Evolutionary conservation across 768 basidiomycete species (phyloP).

Genomic region (Xerocomus potaroensis): DNA sequence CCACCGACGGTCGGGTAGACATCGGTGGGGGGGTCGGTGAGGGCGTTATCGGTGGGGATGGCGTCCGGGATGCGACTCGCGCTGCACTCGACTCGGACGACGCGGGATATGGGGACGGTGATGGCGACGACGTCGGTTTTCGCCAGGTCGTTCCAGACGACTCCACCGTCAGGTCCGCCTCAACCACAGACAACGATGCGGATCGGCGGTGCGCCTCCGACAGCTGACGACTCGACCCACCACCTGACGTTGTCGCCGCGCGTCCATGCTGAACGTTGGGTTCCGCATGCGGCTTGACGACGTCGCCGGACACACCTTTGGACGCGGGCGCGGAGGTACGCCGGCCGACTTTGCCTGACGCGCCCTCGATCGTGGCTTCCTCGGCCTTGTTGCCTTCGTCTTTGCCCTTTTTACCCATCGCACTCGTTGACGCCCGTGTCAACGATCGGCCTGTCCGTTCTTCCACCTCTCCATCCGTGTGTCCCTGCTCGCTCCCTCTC

Average conservation of each 20-base stretch:
- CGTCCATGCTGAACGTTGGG: not conserved
- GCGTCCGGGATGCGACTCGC: not conserved
- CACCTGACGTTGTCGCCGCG: slow-evolving; percentile 1
- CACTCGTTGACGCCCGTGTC: not conserved
- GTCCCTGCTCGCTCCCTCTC: slow-evolving; percentile 24
- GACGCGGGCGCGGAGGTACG: not conserved
- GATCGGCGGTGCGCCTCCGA: slow-evolving; percentile 8
- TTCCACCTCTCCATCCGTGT: slow-evolving; percentile 26
- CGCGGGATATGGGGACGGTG: too few species aligned
- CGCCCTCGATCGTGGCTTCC: too few species aligned
- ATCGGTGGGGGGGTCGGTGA: not conserved
- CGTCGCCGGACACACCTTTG: not conserved
- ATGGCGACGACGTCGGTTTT: not conserved
- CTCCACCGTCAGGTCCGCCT: not conserved
- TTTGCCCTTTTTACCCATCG: not conserved
- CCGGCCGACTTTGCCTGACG: not conserved
- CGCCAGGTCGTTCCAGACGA: not conserved
- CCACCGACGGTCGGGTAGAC: not conserved
- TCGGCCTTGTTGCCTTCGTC: not conserved
- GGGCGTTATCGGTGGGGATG: not conserved
- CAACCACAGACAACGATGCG: slow-evolving; percentile 12
- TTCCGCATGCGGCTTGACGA: not conserved
- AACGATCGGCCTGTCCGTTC: not conserved
- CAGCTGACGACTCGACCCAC: not conserved
- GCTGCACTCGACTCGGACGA: not conserved